Percentiles rank a stretch among this genome's conserved stretches.
These are phyloP conservation scores for Phytophthora nicotianae DNA, from an alignment of 352 stramenopile species.

Conservation along the genomic window DNA sequence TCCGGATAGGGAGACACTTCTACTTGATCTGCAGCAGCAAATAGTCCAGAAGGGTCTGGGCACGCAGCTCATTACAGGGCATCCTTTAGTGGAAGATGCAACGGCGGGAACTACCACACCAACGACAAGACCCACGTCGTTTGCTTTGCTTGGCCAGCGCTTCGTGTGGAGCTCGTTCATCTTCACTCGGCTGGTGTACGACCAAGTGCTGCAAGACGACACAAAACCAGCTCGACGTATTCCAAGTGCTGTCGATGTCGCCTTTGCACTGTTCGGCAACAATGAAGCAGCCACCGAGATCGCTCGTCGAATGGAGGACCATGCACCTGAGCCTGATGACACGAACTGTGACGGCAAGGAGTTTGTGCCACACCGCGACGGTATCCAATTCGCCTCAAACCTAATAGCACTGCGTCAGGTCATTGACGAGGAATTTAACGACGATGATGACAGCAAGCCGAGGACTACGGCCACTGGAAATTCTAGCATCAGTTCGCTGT, in stretches of 20 bases:
- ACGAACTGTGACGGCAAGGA: background rate
- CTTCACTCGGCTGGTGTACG: conserved; percentile 23
- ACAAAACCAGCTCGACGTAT: conserved; percentile 16
- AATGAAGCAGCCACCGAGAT: conserved; percentile 22
- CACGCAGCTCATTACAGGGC: background rate
- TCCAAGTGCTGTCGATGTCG: conserved; percentile 31
- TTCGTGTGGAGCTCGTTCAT: conserved; percentile 36
- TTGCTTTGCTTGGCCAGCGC: conserved; percentile 25
- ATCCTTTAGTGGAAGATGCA: background rate
- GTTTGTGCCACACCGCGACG: conserved; percentile 16
- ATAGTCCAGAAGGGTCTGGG: conserved; percentile 1
- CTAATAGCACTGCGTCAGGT: conserved; percentile 23
- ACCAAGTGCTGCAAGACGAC: conserved; percentile 13
- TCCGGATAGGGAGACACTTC: too few relatives aligned
- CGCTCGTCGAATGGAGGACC: conserved; percentile 13
- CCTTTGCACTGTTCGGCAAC: conserved; percentile 31
- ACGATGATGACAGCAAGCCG: too few relatives aligned
- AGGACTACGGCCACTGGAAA: background rate
- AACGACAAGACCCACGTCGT: conserved; percentile 1
- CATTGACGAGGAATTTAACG: conserved; percentile 14
- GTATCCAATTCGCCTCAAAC: conserved; percentile 27
- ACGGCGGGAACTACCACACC: background rate
- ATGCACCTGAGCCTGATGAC: too few relatives aligned
- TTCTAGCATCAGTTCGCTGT: conserved; percentile 27
- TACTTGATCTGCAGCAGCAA: conserved; percentile 11